Percentiles rank a stretch among this genome's conserved stretches.
Evolutionary conservation across 2,329 filamentous ascomycete genomes (phyloP).

Genomic region (Pseudocercospora fuligena): DNA sequence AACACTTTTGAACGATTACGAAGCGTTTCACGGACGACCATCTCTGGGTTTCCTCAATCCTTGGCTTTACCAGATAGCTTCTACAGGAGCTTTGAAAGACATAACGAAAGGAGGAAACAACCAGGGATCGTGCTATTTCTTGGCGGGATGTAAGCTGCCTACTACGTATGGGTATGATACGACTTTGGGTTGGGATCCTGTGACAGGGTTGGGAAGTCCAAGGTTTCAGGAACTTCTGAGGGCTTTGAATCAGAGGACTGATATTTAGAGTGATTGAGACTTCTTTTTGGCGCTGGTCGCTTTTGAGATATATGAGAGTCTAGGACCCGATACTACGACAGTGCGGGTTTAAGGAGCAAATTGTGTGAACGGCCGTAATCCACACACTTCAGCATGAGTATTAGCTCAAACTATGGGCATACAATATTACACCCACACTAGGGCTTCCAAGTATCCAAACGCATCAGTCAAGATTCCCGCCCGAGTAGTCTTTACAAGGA

Average conservation of each 20-base stretch:
- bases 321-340: too few species aligned
- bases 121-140: slow-evolving; percentile 25
- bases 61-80: slow-evolving; percentile 59
- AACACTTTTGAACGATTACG: slow-evolving; percentile 65
- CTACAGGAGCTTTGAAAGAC: slow-evolving; percentile 54
- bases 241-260: slow-evolving; percentile 16
- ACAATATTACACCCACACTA: neutral
- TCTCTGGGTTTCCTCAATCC: slow-evolving; percentile 59
- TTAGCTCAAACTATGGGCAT: neutral
- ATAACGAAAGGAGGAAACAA: slow-evolving; percentile 44
- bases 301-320: too few species aligned
- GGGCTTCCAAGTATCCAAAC: neutral
- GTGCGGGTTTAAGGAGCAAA: too few species aligned
- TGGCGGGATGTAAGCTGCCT: slow-evolving; percentile 21
- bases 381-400: neutral
- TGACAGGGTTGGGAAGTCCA: slow-evolving; percentile 30
- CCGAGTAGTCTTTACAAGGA: neutral
- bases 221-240: slow-evolving; percentile 19
- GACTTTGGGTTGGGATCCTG: slow-evolving; percentile 29
- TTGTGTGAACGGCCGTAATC: neutral
- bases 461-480: neutral
- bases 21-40: slow-evolving; percentile 55
- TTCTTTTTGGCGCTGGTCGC: too few species aligned
- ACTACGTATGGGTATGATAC: slow-evolving; percentile 24
- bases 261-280: neutral